Evolutionary conservation across 2,329 filamentous ascomycete genomes (phyloP).

Genomic region (Sclerotinia minor): DNA sequence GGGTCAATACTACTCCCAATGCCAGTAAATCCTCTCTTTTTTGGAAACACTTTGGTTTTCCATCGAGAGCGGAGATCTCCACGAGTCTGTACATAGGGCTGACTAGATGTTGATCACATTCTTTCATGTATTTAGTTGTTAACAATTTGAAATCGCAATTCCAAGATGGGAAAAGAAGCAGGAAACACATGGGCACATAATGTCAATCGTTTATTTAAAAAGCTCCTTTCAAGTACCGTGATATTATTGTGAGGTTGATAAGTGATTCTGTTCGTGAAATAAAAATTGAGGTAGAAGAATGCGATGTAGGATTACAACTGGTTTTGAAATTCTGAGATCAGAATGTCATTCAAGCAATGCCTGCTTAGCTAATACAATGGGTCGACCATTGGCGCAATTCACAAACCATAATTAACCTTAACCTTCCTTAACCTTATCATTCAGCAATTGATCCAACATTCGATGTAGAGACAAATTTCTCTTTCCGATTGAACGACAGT

Average conservation of each 20-base stretch:
- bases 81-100: constrained; percentile 23
- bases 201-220: constrained; percentile 13
- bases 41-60: background rate
- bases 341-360: no score
- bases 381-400: background rate
- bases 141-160: background rate
- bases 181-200: background rate
- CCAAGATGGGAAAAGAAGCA: background rate
- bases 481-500: background rate
- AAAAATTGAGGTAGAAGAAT: background rate
- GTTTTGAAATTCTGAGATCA: background rate
- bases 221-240: background rate
- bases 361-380: background rate
- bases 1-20: constrained; percentile 34
- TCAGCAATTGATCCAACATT: background rate
- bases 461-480: background rate
- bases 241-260: background rate
- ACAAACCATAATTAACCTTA: background rate
- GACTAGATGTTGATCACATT: constrained; percentile 15
- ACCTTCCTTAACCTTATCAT: no score
- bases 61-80: background rate
- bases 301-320: background rate
- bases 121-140: constrained; percentile 23
- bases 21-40: constrained; percentile 21
- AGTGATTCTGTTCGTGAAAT: background rate